Percentiles rank a stretch among this genome's conserved stretches.
These are phyloP conservation scores for Aspergillus spinulosporus DNA, from an alignment of 2,329 filamentous ascomycete genomes.

Conservation along the genomic window DNA sequence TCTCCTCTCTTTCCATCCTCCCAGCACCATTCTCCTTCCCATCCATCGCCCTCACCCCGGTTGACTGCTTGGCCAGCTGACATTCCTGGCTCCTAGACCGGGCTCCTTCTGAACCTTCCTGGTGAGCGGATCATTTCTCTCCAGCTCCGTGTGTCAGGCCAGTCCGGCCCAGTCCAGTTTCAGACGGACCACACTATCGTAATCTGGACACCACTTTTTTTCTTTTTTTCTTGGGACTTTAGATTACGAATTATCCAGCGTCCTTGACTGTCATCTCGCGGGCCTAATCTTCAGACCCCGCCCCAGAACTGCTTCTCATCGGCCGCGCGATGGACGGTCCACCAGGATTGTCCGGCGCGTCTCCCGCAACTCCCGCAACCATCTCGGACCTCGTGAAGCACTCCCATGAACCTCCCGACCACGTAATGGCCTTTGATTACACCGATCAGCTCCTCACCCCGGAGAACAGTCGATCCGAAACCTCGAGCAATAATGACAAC, in stretches of 20 bases:
- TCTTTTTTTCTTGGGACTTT: background rate
- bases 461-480: conserved; percentile 47
- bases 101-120: background rate
- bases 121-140: conserved; percentile 15
- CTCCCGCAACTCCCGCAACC: conserved; percentile 33
- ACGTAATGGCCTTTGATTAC: conserved; percentile 36
- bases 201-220: background rate
- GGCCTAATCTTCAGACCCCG: background rate
- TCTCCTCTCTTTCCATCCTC: conserved; percentile 11
- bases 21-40: background rate
- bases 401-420: conserved; percentile 30
- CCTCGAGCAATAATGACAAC: conserved; percentile 43
- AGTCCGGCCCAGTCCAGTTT: background rate
- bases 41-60: background rate
- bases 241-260: background rate
- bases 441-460: conserved; percentile 44
- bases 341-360: conserved; percentile 32
- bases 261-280: background rate
- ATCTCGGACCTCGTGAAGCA: conserved; percentile 29
- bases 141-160: background rate
- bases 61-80: background rate
- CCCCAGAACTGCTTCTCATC: conserved; percentile 7
- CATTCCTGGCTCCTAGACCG: conserved; percentile 1
- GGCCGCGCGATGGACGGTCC: conserved; percentile 31
- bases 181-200: conserved; percentile 8